These are phyloP conservation scores for Paramecium bursaria DNA, from an alignment of 73 alveolate genomes.

Conservation along the genomic window DNA sequence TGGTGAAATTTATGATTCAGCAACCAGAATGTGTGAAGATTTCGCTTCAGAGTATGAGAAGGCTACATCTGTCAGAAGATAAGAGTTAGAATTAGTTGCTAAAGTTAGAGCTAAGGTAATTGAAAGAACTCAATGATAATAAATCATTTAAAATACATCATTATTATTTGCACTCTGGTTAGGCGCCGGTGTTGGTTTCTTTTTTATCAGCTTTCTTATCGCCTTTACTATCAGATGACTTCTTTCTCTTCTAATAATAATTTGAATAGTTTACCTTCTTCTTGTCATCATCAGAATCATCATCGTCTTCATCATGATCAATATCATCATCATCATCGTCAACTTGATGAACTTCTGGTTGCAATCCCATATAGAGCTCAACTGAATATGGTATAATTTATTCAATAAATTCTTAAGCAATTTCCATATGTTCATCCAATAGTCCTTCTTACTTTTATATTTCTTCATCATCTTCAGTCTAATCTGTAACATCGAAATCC, in stretches of 20 bases:
- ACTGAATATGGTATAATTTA: constrained; percentile 95
- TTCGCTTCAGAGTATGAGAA: constrained; percentile 50
- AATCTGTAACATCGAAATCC: constrained; percentile 82
- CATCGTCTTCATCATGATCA: constrained; percentile 74
- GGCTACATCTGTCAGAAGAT: constrained; percentile 57
- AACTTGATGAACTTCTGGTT: constrained; percentile 80
- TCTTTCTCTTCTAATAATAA: constrained; percentile 42
- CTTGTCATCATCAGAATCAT: constrained; percentile 73
- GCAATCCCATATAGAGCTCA: constrained; percentile 90
- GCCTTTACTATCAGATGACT: constrained; percentile 53
- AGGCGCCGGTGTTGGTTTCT: constrained; percentile 45
- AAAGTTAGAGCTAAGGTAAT: constrained; percentile 52
- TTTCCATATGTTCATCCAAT: constrained; percentile 78
- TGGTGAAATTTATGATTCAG: constrained; percentile 60
- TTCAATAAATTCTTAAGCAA: constrained; percentile 90
- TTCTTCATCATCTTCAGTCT: constrained; percentile 84
- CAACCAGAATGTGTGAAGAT: constrained; percentile 58
- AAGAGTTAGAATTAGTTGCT: constrained; percentile 56
- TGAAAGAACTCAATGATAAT: no score
- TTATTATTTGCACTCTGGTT: constrained; percentile 71
- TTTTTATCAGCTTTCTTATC: constrained; percentile 55
- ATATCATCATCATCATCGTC: constrained; percentile 74
- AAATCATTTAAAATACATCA: no score
- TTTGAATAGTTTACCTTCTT: constrained; percentile 30
- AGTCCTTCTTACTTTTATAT: constrained; percentile 86